These are phyloP conservation scores for Paraphaeosphaeria sporulosa DNA, from an alignment of 2,329 filamentous ascomycete species.

Conservation along the genomic window DNA sequence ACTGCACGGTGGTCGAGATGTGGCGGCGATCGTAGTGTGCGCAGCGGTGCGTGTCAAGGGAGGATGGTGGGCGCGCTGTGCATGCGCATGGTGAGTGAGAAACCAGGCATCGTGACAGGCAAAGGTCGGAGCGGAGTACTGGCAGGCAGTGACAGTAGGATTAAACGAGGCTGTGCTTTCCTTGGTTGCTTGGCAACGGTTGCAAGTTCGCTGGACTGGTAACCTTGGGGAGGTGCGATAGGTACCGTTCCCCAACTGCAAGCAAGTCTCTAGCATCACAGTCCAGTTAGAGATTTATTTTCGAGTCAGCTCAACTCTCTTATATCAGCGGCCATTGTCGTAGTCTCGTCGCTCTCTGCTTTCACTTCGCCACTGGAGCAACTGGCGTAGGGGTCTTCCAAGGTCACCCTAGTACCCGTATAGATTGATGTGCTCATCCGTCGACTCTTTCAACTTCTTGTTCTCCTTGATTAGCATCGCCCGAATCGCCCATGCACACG, in stretches of 20 bases:
- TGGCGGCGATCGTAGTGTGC: not conserved
- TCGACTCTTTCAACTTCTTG: not conserved
- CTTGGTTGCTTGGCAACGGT: not conserved
- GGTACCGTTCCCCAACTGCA: too few species aligned
- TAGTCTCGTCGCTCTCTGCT: too few species aligned
- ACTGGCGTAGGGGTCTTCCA: too few species aligned
- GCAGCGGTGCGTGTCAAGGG: not conserved
- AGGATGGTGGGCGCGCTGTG: not conserved
- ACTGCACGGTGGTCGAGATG: too few species aligned
- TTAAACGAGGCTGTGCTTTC: not conserved
- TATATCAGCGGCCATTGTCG: too few species aligned
- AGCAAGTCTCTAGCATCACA: too few species aligned
- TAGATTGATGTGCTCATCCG: not conserved
- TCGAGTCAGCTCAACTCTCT: too few species aligned
- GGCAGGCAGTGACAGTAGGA: not conserved
- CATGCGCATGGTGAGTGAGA: not conserved
- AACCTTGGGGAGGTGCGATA: too few species aligned
- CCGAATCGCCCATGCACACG: not conserved
- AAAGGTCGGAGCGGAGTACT: not conserved
- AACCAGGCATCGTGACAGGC: not conserved
- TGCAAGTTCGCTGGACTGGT: not conserved
- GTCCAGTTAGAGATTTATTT: too few species aligned
- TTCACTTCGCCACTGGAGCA: too few species aligned
- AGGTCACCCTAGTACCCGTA: not conserved
- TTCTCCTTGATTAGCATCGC: not conserved